phyloP scores from a whole-genome alignment of 78 protist species.

The Protostelium mycophagum region DNA sequence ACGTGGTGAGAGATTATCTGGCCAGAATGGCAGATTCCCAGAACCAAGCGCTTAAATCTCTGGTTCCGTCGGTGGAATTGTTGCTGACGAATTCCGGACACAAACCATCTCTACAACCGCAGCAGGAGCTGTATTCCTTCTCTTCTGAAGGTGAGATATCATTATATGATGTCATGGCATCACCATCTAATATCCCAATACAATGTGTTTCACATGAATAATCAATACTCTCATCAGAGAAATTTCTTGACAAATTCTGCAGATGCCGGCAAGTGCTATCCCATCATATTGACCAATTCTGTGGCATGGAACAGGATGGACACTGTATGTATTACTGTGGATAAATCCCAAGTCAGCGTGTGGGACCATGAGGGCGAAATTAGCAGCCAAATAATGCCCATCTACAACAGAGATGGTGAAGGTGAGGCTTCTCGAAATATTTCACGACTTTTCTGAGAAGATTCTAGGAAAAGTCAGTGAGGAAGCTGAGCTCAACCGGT shows the following conservation, averaged over 20 bases:
- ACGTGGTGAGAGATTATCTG: constrained; percentile 38
- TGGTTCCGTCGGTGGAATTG: constrained; percentile 14
- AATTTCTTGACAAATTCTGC: not conserved
- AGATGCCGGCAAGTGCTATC: not conserved
- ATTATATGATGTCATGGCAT: too few relatives aligned
- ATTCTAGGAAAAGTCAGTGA: not conserved
- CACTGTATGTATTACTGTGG: not conserved
- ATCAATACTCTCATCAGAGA: too few relatives aligned
- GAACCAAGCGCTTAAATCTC: not conserved
- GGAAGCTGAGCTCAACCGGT: not conserved
- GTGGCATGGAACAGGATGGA: not conserved
- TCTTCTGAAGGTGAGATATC: not conserved
- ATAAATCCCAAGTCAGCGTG: not conserved
- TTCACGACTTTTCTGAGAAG: too few relatives aligned
- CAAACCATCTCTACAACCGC: not conserved
- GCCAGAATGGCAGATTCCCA: constrained; percentile 10
- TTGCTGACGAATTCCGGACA: constrained; percentile 3
- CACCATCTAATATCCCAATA: too few relatives aligned
- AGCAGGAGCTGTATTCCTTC: not conserved
- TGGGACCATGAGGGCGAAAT: not conserved
- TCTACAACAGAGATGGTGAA: not conserved
- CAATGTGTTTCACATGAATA: too few relatives aligned
- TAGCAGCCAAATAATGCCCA: not conserved
- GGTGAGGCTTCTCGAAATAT: too few relatives aligned
- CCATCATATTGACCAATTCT: not conserved